Conservation (phyloP, 257 asterid species). For the Phtheirospermum japonicum region DNA sequence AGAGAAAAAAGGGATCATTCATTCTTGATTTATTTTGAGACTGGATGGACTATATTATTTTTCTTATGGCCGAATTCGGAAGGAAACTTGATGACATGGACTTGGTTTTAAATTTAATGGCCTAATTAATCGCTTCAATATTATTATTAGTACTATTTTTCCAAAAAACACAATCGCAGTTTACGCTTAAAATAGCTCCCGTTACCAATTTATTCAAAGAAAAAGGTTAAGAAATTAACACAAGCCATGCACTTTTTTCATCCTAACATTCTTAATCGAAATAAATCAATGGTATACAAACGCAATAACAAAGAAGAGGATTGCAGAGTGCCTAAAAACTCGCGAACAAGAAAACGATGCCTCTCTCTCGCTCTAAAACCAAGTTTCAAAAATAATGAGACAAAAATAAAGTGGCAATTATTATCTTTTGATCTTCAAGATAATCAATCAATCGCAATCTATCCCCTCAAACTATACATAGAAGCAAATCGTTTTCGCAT, state of each 20-base stretch:
- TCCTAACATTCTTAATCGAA: background rate
- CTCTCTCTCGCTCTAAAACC: constrained; percentile 21
- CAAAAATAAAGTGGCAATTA: background rate
- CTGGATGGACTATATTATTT: too few relatives aligned
- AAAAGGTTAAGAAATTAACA: background rate
- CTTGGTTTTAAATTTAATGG: too few relatives aligned
- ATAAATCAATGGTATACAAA: background rate
- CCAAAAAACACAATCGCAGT: too few relatives aligned
- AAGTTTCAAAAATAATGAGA: background rate
- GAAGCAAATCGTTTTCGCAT: constrained; percentile 1
- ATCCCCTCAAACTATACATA: constrained; percentile 6
- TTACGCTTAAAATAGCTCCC: too few relatives aligned
- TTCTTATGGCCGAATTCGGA: too few relatives aligned
- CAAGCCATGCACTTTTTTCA: background rate
- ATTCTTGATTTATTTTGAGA: too few relatives aligned
- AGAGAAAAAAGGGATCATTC: too few relatives aligned
- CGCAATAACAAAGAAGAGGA: background rate
- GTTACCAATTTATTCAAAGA: background rate
- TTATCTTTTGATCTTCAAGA: constrained; percentile 1
- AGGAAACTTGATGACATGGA: too few relatives aligned
- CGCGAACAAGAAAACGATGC: constrained; percentile 9
- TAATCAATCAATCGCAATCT: background rate
- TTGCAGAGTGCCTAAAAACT: constrained; percentile 11
- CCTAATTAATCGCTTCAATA: too few relatives aligned
- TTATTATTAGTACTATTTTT: too few relatives aligned